Evolutionary conservation across 371 early-diverging fungal species (phyloP).

Genomic region (Spraguea lophii): DNA sequence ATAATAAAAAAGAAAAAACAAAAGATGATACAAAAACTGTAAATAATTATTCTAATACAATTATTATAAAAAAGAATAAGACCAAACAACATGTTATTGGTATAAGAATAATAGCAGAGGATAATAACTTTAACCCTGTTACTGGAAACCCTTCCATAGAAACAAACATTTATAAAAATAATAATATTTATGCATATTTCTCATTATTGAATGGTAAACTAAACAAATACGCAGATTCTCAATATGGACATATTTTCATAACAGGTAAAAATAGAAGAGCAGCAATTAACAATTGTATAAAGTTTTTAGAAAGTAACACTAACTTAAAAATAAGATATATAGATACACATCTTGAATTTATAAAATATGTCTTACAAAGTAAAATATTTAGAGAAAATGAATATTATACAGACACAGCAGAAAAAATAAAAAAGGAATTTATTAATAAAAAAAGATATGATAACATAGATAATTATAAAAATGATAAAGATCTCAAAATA

Average conservation of each 20-base stretch:
- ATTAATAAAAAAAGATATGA: too few relatives aligned
- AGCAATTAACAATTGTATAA: too few relatives aligned
- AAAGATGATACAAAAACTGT: background rate
- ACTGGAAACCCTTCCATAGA: slow-evolving; percentile 70
- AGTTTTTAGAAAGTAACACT: too few relatives aligned
- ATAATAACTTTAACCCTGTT: slow-evolving; percentile 86
- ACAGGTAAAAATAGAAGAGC: slow-evolving; percentile 76
- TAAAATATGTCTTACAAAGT: too few relatives aligned
- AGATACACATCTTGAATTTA: too few relatives aligned
- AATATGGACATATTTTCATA: slow-evolving; percentile 93
- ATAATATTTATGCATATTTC: slow-evolving; percentile 93
- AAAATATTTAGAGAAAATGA: too few relatives aligned
- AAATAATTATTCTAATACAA: background rate
- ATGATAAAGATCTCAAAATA: too few relatives aligned
- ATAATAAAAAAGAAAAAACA: slow-evolving; percentile 62
- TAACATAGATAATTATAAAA: too few relatives aligned
- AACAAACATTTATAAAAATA: too few relatives aligned
- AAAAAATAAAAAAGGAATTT: too few relatives aligned
- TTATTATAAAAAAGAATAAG: background rate
- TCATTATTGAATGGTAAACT: slow-evolving; percentile 75
- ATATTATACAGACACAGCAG: too few relatives aligned
- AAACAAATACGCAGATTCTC: slow-evolving; percentile 89
- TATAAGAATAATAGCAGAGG: slow-evolving; percentile 91
- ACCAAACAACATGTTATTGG: slow-evolving; percentile 72
- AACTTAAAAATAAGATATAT: too few relatives aligned